phyloP scores from a whole-genome alignment of 1,284 basidiomycete genomes.

The Marasmius tenuissimus region DNA sequence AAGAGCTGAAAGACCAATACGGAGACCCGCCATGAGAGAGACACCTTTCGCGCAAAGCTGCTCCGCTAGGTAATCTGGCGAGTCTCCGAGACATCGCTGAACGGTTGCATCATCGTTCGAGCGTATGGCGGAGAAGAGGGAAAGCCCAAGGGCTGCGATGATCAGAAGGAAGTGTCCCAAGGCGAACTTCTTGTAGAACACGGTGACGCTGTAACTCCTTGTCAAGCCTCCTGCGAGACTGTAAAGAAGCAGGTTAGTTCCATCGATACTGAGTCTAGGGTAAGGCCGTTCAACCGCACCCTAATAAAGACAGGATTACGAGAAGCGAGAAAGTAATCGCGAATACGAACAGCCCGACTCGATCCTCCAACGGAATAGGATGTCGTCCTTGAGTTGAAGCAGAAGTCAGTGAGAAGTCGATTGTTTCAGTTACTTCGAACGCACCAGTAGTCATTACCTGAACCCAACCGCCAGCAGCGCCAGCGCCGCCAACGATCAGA shows the following conservation, averaged over 20 bases:
- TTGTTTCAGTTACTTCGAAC: not conserved
- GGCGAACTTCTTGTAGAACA: constrained; percentile 9
- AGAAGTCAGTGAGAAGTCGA: not conserved
- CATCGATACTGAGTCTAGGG: not conserved
- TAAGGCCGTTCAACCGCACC: constrained; percentile 2
- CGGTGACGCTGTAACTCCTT: constrained; percentile 7
- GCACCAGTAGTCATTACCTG: constrained; percentile 9
- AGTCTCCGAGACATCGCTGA: constrained; percentile 6
- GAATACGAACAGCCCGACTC: constrained; percentile 10
- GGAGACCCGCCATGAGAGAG: constrained; percentile 13
- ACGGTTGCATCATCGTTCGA: constrained; percentile 6
- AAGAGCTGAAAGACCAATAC: constrained; percentile 6
- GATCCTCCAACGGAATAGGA: constrained; percentile 10
- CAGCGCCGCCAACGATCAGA: constrained; percentile 11
- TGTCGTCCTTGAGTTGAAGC: constrained; percentile 1
- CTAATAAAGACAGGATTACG: constrained; percentile 12
- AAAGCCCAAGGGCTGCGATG: constrained; percentile 9
- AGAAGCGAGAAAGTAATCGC: constrained; percentile 14
- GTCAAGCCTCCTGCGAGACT: constrained; percentile 9
- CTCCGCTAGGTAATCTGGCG: constrained; percentile 6
- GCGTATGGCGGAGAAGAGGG: constrained; percentile 10
- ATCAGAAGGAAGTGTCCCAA: constrained; percentile 7
- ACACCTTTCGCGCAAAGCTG: constrained; percentile 17
- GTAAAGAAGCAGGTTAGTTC: not conserved
- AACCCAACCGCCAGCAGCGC: constrained; percentile 12